These are phyloP conservation scores for Penicillium sp. DNA, from an alignment of 2,329 filamentous ascomycete genomes.

Conservation along the genomic window DNA sequence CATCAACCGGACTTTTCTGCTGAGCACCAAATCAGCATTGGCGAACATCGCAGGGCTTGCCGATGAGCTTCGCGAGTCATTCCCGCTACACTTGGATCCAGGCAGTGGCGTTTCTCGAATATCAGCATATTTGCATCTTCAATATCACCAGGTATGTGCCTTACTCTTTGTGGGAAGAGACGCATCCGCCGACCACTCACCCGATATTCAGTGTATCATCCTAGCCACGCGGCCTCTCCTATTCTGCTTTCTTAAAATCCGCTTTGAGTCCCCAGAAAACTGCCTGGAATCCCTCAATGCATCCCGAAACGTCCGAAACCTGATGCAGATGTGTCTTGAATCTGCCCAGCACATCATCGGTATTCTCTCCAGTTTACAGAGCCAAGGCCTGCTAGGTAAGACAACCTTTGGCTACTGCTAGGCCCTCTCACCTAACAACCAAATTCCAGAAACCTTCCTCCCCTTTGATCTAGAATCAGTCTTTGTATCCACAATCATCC, in stretches of 20 bases:
- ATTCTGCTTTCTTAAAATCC: slow-evolving; percentile 46
- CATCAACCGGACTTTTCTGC: slow-evolving; percentile 37
- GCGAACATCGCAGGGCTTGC: slow-evolving; percentile 42
- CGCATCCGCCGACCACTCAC: not conserved
- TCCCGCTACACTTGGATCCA: slow-evolving; percentile 40
- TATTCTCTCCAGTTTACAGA: slow-evolving; percentile 47
- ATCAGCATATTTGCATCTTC: slow-evolving; percentile 43
- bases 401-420: not conserved
- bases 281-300: slow-evolving; percentile 34
- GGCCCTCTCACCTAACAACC: not conserved
- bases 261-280: slow-evolving; percentile 29
- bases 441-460: slow-evolving; percentile 47
- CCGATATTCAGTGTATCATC: slow-evolving; percentile 39
- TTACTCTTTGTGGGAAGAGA: not conserved
- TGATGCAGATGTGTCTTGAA: slow-evolving; percentile 47
- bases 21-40: slow-evolving; percentile 44
- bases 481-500: slow-evolving; percentile 47
- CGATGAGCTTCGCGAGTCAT: slow-evolving; percentile 41
- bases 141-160: slow-evolving; percentile 42
- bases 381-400: slow-evolving; percentile 51
- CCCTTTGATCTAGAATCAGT: slow-evolving; percentile 51
- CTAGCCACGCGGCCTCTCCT: slow-evolving; percentile 45
- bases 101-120: slow-evolving; percentile 45
- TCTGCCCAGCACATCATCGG: slow-evolving; percentile 46
- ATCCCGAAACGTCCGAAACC: slow-evolving; percentile 39